Evolutionary conservation across 2,329 filamentous ascomycete species (phyloP).

Genomic region (Hirsutella minnesotensis): DNA sequence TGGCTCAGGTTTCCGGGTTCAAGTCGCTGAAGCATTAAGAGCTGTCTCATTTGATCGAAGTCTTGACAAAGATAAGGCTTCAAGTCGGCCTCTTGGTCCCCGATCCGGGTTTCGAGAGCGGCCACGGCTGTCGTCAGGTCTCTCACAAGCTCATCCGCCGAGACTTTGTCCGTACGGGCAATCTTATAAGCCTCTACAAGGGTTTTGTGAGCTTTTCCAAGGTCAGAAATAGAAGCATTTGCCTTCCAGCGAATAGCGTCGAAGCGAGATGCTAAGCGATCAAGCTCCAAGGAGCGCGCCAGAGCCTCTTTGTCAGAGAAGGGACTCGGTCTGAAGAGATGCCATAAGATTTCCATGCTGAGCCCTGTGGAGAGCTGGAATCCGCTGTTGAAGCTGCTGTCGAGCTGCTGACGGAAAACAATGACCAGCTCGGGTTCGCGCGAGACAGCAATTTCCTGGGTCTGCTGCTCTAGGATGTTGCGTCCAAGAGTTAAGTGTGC

Average conservation of each 20-base stretch:
- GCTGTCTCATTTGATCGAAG: slow-evolving; percentile 46
- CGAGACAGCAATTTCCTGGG: slow-evolving; percentile 12
- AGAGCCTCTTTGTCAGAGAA: slow-evolving; percentile 34
- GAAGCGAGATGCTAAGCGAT: slow-evolving; percentile 45
- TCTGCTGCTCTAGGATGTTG: slow-evolving; percentile 25
- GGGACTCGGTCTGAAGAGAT: slow-evolving; percentile 51
- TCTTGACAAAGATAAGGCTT: slow-evolving; percentile 39
- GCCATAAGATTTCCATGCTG: slow-evolving; percentile 73
- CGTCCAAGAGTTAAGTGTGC: slow-evolving; percentile 45
- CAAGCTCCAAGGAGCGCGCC: slow-evolving; percentile 36
- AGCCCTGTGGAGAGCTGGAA: slow-evolving; percentile 66
- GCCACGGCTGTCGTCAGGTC: slow-evolving; percentile 39
- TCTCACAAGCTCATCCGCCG: slow-evolving; percentile 34
- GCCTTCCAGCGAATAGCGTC: slow-evolving; percentile 50
- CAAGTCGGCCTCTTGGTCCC: slow-evolving; percentile 25
- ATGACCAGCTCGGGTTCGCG: slow-evolving; percentile 24
- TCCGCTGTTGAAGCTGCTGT: slow-evolving; percentile 50
- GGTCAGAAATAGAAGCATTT: slow-evolving; percentile 35
- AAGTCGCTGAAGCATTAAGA: slow-evolving; percentile 28
- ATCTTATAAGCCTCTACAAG: slow-evolving; percentile 44
- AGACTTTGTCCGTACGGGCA: slow-evolving; percentile 29
- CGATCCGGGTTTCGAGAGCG: slow-evolving; percentile 34
- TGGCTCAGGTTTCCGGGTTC: not conserved
- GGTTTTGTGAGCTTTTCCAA: slow-evolving; percentile 40
- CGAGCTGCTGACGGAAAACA: slow-evolving; percentile 28